Base-by-base conservation (phyloP, 768 basidiomycete species). In the Boletellus emodensis region DNA sequence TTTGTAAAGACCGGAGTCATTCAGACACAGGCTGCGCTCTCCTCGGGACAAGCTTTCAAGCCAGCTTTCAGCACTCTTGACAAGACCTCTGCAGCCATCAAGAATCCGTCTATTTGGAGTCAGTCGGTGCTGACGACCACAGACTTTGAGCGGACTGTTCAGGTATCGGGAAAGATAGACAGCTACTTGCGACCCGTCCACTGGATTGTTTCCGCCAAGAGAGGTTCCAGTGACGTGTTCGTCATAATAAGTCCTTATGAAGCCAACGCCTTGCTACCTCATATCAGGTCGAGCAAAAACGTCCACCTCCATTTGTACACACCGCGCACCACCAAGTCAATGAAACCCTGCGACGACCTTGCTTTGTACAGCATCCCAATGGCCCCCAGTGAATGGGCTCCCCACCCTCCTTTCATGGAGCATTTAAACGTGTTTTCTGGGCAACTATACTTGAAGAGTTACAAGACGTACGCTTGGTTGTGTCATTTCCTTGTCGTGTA, bases 341-440 rank as follows among this genome's bases (percentile, higher is more conserved):
- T 71, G 66, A 57, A 53, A 17, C 53, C 73, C 4, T 67, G 71
- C 34, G 78, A 79, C 26, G 57, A 66, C 32, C 58, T 70, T 3
- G 11, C 24, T 1, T 48, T 63, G 4, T 59, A 66, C 43, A 52
- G 10, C 26, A 42, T 69, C 10, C 68, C 66, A 3, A 6, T 52
- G 4, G 41, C 65, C 3, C 52, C 67, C 1, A 20, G 26, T 2
- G 39, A 39, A 9, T 65, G 63, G 57, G 45, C 44, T 8, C 51
- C 60, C 1, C 43, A 51, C 2, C 37, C 46, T 3, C 34, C 49
- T 9, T 42, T 61, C 9, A 64, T 63, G 24, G 46, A 44, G 22
- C 73, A 76, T 40, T 60, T 79, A 33, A 75, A 72, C 35, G 51
- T 77, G 28, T 76, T 72, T 55, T 72, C 75, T 13, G 77, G 75